Base-by-base conservation (phyloP, 2,329 filamentous ascomycete species). In the Fusarium coicis region DNA sequence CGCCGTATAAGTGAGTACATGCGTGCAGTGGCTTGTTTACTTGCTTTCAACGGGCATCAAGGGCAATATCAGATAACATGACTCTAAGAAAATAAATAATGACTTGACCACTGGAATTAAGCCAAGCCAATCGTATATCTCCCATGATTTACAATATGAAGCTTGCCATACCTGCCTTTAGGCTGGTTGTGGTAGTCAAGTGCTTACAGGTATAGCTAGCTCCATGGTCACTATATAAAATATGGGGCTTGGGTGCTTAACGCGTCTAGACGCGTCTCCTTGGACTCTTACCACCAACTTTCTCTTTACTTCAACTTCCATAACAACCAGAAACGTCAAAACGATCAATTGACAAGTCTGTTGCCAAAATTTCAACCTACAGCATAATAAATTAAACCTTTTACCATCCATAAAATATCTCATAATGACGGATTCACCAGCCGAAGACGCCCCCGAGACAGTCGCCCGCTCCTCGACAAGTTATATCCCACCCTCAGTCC, bases 401-500 rank as follows among this genome's bases (percentile, higher is more conserved):
- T 37, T 10, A 37, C 34, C n/a, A 40, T 15, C 26, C 18, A 36
- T 18, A n/a, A 36, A 18, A 10, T 18, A 47, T 16, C 16, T 28
- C 64, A 72, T 49, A 70, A 85, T 85, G 82, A 82, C 83, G 64
- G 84, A 86, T 75, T 79, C 81, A 6, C 82, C 81, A 74, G 75
- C 77, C 63, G 83, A 84, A 46, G 75, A 80, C 54, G 61, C 77
- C 46, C 75, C 64, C n/a, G 55, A 68, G 49, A 68, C 64, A 57
- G 49, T 54, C 59, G 54, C 44, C 42, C 63, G 42, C 36, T 37
- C 62, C 44, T 68, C 71, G 49, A 43, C 74, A 39, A 73, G 72
- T 68, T 94, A 92, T 82, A 83, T 93, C 70, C 92, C 93, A 19
- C 93, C 93, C 11, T 95, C 92, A 21, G 87, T 95, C 75, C 83